These are phyloP conservation scores for Eutypella sp. DNA, from an alignment of 2,329 filamentous ascomycete species.

Conservation along the genomic window DNA sequence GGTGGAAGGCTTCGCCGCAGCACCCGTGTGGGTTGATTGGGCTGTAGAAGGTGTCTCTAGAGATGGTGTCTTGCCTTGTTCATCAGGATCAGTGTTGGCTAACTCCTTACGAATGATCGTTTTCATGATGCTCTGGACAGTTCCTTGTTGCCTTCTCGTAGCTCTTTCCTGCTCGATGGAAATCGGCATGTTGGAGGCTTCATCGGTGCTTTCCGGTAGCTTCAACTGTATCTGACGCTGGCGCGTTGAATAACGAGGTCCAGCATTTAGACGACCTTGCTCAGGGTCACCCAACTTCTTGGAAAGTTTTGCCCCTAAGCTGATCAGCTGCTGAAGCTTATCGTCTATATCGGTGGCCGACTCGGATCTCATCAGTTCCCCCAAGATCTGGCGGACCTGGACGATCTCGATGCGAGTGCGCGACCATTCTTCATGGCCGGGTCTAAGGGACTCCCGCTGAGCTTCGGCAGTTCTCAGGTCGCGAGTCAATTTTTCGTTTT, in stretches of 20 bases:
- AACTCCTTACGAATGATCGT: slow-evolving; percentile 7
- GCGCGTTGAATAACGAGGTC: background rate
- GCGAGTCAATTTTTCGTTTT: slow-evolving; percentile 2
- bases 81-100: slow-evolving; percentile 7
- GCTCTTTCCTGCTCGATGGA: slow-evolving; percentile 25
- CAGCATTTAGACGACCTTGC: background rate
- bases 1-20: too few relatives aligned
- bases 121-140: slow-evolving; percentile 25
- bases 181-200: slow-evolving; percentile 12
- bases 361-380: slow-evolving; percentile 13
- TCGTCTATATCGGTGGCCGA: slow-evolving; percentile 12
- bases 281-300: background rate
- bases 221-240: slow-evolving; percentile 21
- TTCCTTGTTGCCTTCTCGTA: slow-evolving; percentile 18
- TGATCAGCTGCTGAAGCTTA: slow-evolving; percentile 14
- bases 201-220: slow-evolving; percentile 17
- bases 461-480: slow-evolving; percentile 8
- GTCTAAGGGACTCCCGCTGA: slow-evolving; percentile 7
- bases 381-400: slow-evolving; percentile 15
- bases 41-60: background rate
- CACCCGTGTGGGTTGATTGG: slow-evolving; percentile 4
- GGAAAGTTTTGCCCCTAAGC: slow-evolving; percentile 15
- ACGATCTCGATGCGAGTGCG: slow-evolving; percentile 11
- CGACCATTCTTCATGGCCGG: slow-evolving; percentile 17
- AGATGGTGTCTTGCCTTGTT: slow-evolving; percentile 4